Evolutionary conservation across 2,329 filamentous ascomycete species (phyloP).

Genomic region (Metarhizium anisopliae): DNA sequence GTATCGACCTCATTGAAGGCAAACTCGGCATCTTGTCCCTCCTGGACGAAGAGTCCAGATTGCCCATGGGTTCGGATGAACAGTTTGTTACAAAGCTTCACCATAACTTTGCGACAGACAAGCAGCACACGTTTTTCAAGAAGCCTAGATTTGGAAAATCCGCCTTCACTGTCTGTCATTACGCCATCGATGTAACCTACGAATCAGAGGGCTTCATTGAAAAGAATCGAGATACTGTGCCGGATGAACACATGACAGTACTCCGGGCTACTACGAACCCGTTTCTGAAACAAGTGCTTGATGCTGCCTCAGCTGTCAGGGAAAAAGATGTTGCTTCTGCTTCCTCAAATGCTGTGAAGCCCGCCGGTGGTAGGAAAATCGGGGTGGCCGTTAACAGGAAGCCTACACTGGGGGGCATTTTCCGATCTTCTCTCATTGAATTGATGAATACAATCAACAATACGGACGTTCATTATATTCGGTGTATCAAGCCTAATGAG

Average conservation of each 20-base stretch:
- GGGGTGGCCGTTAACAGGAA: conserved; percentile 91
- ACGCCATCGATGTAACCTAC: conserved; percentile 95
- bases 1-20: conserved; percentile 95
- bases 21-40: conserved; percentile 89
- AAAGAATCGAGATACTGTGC: conserved; percentile 97
- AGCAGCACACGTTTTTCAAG: conserved; percentile 96
- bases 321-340: conserved; percentile 73
- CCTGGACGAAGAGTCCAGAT: conserved; percentile 88
- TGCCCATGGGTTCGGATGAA: conserved; percentile 96
- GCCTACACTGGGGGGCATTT: conserved; percentile 94
- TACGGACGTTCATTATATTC: conserved; percentile 97
- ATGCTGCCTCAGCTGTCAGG: conserved; percentile 75
- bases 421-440: conserved; percentile 96
- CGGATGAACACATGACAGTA: conserved; percentile 95
- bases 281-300: conserved; percentile 78
- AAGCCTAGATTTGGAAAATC: conserved; percentile 97
- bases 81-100: conserved; percentile 95
- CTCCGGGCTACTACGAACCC: conserved; percentile 73
- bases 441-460: conserved; percentile 97
- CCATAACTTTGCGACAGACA: conserved; percentile 81
- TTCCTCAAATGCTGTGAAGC: conserved; percentile 64
- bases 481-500: conserved; percentile 98
- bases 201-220: conserved; percentile 99
- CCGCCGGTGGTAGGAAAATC: conserved; percentile 74
- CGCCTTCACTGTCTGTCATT: conserved; percentile 95